phyloP scores from a whole-genome alignment of 176 grass and related monocot species.

The Chrysopogon serrulatus region DNA sequence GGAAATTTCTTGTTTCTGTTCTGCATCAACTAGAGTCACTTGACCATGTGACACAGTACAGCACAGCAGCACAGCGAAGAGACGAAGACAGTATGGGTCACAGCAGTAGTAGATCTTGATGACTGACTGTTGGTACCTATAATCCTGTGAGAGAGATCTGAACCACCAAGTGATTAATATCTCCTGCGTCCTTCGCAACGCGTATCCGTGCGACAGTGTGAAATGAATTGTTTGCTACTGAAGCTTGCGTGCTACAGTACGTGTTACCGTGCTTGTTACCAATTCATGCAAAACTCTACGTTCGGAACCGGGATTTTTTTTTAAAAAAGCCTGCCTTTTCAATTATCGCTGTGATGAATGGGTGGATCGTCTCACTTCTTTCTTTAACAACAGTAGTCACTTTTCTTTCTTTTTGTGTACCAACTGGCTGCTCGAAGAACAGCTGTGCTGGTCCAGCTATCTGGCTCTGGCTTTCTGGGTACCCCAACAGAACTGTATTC shows the following conservation, averaged over 20 bases:
- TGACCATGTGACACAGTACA: conserved; percentile 21
- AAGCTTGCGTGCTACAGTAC: background rate
- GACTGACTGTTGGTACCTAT: background rate
- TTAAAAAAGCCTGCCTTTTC: background rate
- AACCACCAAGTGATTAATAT: background rate
- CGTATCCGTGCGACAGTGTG: background rate
- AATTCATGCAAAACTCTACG: background rate
- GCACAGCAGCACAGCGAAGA: background rate
- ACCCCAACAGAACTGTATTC: background rate
- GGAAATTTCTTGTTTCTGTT: background rate
- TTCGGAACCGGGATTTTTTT: background rate
- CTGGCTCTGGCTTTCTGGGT: background rate
- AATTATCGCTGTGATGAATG: background rate
- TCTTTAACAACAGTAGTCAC: too few species aligned
- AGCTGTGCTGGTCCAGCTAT: background rate
- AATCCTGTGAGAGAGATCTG: background rate
- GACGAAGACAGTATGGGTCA: background rate
- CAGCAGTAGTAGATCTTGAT: background rate
- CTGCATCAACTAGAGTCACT: conserved; percentile 1
- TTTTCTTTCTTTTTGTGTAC: background rate
- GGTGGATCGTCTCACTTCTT: too few species aligned
- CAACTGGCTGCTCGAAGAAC: background rate
- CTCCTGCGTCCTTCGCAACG: background rate
- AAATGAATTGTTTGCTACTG: background rate
- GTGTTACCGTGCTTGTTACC: background rate